Percentiles rank a stretch among this genome's conserved stretches.
Evolutionary conservation across 1,139 yeast species (phyloP).

Genomic region (Hansenula lynferdii): DNA sequence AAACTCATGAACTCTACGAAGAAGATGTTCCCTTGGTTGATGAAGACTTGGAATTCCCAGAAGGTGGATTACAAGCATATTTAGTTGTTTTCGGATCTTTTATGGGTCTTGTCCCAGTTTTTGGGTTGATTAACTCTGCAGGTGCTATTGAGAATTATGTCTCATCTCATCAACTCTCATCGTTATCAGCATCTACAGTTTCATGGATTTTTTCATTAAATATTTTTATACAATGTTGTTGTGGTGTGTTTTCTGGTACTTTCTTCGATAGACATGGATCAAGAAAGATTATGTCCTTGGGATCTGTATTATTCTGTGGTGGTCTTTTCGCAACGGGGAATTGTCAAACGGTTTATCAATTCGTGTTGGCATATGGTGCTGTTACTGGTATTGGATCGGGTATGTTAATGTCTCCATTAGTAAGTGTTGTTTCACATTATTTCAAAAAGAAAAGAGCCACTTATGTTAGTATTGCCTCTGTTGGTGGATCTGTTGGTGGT

Average conservation of each 20-base stretch:
- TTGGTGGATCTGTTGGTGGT: slow-evolving; percentile 72
- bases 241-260: slow-evolving; percentile 55
- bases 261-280: slow-evolving; percentile 62
- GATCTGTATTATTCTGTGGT: slow-evolving; percentile 32
- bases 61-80: slow-evolving; percentile 59
- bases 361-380: slow-evolving; percentile 52
- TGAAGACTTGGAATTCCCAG: slow-evolving; percentile 39
- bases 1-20: background rate
- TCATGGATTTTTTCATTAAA: slow-evolving; percentile 69
- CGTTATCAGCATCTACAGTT: slow-evolving; percentile 41
- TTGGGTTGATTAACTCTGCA: slow-evolving; percentile 62
- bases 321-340: slow-evolving; percentile 57
- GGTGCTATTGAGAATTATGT: slow-evolving; percentile 72
- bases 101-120: slow-evolving; percentile 55
- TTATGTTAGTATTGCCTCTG: slow-evolving; percentile 57
- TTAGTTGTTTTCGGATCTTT: slow-evolving; percentile 59
- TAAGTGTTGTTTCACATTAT: slow-evolving; percentile 62
- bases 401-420: slow-evolving; percentile 41
- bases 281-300: slow-evolving; percentile 31
- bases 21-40: slow-evolving; percentile 28
- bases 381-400: slow-evolving; percentile 56
- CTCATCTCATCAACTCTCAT: slow-evolving; percentile 40
- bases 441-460: slow-evolving; percentile 54
- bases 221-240: slow-evolving; percentile 49
- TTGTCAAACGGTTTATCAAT: slow-evolving; percentile 50